These are phyloP conservation scores for Pestalotiopsis sp. DNA, from an alignment of 2,329 filamentous ascomycete genomes.

Conservation along the genomic window DNA sequence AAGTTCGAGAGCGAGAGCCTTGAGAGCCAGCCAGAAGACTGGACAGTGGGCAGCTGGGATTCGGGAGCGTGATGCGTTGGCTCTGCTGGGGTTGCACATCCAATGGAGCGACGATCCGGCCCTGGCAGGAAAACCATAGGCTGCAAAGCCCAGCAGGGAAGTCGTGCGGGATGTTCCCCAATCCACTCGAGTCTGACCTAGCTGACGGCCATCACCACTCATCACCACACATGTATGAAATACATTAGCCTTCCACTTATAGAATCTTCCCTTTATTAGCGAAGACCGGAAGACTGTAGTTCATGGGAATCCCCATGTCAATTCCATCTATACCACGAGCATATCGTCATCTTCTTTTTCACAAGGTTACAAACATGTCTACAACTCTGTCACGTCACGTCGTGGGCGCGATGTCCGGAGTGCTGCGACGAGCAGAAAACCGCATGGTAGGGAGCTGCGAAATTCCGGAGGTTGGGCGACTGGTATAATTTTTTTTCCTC, in stretches of 20 bases:
- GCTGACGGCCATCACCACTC: neutral
- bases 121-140: constrained; percentile 12
- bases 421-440: neutral
- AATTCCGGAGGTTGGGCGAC: neutral
- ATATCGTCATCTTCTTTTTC: neutral
- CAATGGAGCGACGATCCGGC: constrained; percentile 8
- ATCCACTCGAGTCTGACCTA: neutral
- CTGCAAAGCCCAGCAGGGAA: constrained; percentile 15
- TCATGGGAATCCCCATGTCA: neutral
- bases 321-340: neutral
- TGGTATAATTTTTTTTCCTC: neutral
- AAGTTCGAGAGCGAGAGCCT: constrained; percentile 2
- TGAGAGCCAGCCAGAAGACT: neutral
- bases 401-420: neutral
- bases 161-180: neutral
- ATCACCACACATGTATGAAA: neutral
- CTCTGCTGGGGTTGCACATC: constrained; percentile 7
- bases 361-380: neutral
- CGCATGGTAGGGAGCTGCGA: neutral
- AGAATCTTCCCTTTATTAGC: neutral
- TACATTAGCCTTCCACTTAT: neutral
- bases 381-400: neutral
- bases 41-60: constrained; percentile 10
- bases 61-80: constrained; percentile 15
- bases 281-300: neutral